A percentile compares a stretch with the other conserved stretches of the same genome.
phyloP scores from a whole-genome alignment of 1,139 yeast genomes.

The Zygosaccharomyces pseudobailii region DNA sequence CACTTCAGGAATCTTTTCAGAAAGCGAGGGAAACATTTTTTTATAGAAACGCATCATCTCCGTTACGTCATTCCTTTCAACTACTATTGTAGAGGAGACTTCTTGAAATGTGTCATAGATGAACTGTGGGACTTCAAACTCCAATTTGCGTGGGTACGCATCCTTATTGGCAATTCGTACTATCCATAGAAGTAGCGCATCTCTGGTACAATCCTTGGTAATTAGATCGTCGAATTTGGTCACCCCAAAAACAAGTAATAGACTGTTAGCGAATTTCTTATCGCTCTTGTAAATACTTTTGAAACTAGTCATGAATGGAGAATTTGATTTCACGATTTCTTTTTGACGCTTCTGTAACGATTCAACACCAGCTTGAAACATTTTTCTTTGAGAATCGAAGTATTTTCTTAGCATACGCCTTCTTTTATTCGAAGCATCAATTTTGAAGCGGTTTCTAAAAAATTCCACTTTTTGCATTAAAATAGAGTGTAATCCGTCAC shows the following conservation, averaged over 20 bases:
- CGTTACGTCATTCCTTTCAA: slow-evolving; percentile 48
- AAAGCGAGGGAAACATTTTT: slow-evolving; percentile 50
- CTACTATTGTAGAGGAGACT: slow-evolving; percentile 37
- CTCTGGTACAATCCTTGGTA: slow-evolving; percentile 48
- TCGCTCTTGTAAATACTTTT: slow-evolving; percentile 57
- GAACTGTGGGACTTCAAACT: slow-evolving; percentile 49
- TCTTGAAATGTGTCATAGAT: slow-evolving; percentile 43
- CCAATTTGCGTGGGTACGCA: slow-evolving; percentile 34
- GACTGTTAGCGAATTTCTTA: slow-evolving; percentile 48
- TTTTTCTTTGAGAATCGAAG: slow-evolving; percentile 43
- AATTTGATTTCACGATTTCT: slow-evolving; percentile 38
- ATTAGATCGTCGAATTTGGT: slow-evolving; percentile 49
- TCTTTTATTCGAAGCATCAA: slow-evolving; percentile 16
- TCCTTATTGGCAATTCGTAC: slow-evolving; percentile 52
- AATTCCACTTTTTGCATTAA: slow-evolving; percentile 43
- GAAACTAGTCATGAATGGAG: slow-evolving; percentile 31
- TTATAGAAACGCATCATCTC: slow-evolving; percentile 54
- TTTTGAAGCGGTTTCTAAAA: slow-evolving; percentile 20
- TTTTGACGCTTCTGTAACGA: slow-evolving; percentile 50
- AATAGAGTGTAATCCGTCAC: slow-evolving; percentile 47
- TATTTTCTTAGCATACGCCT: slow-evolving; percentile 38
- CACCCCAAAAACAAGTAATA: slow-evolving; percentile 54
- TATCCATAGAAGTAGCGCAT: slow-evolving; percentile 58
- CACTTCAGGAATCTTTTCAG: slow-evolving; percentile 56
- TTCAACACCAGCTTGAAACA: slow-evolving; percentile 46